Evolutionary conservation across 345 rosid species (phyloP), one percentile per base, ranked within the genome.

Genomic region (Nephelium lappaceum): DNA sequence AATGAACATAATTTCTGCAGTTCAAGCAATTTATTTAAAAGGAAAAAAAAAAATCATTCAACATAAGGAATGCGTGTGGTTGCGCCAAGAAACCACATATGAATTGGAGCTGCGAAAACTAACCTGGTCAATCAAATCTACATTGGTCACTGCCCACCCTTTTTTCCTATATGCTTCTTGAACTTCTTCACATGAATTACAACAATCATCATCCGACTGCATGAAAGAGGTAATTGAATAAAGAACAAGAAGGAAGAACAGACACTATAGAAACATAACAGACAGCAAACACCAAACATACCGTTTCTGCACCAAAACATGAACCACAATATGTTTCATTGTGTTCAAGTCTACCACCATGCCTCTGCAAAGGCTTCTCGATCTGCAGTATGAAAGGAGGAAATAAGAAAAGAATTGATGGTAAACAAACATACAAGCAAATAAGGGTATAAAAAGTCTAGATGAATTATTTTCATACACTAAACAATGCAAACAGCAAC

Each of bases 301-400:
- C 47, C 45, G 9, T 72, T 87, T 97, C 96, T 63, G 98, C 93
- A 71, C 99, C 98, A 83, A 88, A 93, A 78, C 98, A 97, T 47
- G 98, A 97, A 71, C 98, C 97, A 79, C 99, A 93, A 70, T 92
- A 97, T 24, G 95, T 97, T 81, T 94, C 97, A 65, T 97, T 97
- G 83, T 93, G 98, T 87, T 86, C 98, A 73, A 96, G 92, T 88
- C 99, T 87, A 47, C 98, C 98, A 83, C 98, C 98, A 85, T 96
- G 98, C 83, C 84, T 90, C 84, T 96, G 98, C 80, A 96, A 82
- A 70, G 99, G 95, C 43, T 91, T 94, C 66, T 94, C 99, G 83
- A 94, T 88, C 98, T 93, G 88, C 39, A 24, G 8, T 64, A 12
- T 23, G 18, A 24, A 60, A n/a, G 38, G 72, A 8, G 31, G 5